Evolutionary conservation across 345 rosid species (phyloP).

Genomic region (Erodium maritimum): DNA sequence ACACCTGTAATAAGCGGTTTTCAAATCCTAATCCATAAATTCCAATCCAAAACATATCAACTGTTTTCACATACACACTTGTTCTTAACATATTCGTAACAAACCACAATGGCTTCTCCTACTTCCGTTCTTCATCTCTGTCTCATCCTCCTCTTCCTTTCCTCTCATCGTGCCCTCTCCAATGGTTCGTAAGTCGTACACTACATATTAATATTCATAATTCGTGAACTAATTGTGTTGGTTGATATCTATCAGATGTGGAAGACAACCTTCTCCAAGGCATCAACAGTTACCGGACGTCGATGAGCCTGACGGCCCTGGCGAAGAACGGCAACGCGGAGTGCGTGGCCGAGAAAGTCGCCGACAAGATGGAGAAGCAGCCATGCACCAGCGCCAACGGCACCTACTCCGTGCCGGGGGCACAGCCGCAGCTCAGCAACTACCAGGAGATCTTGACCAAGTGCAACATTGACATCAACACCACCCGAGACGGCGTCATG

Average conservation of each 20-base stretch:
- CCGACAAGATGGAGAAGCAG: conserved; percentile 34
- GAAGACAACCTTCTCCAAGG: conserved; percentile 64
- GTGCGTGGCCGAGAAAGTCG: conserved; percentile 53
- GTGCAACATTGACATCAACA: conserved; percentile 44
- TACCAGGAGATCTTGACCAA: conserved; percentile 33
- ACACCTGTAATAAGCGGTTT: too few relatives aligned
- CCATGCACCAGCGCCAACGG: conserved; percentile 30
- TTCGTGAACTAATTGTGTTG: too few relatives aligned
- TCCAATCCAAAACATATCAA: too few relatives aligned
- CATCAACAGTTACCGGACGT: conserved; percentile 49
- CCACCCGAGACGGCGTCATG: conserved; percentile 39
- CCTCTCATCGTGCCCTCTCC: too few relatives aligned
- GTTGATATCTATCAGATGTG: conserved; percentile 45
- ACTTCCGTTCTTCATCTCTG: too few relatives aligned
- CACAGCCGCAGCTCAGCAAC: conserved; percentile 22
- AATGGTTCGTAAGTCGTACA: too few relatives aligned
- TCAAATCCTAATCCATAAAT: too few relatives aligned
- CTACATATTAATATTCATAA: too few relatives aligned
- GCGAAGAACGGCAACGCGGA: conserved; percentile 42
- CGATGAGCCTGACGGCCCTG: conserved; percentile 29
- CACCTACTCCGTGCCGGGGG: conserved; percentile 12
- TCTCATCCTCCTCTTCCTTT: too few relatives aligned
- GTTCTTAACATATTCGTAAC: too few relatives aligned
- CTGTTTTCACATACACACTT: too few relatives aligned
- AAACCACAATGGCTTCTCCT: too few relatives aligned